phyloP scores from a whole-genome alignment of 2,329 filamentous ascomycete genomes.

The Neopestalotiopsis clavispora region DNA sequence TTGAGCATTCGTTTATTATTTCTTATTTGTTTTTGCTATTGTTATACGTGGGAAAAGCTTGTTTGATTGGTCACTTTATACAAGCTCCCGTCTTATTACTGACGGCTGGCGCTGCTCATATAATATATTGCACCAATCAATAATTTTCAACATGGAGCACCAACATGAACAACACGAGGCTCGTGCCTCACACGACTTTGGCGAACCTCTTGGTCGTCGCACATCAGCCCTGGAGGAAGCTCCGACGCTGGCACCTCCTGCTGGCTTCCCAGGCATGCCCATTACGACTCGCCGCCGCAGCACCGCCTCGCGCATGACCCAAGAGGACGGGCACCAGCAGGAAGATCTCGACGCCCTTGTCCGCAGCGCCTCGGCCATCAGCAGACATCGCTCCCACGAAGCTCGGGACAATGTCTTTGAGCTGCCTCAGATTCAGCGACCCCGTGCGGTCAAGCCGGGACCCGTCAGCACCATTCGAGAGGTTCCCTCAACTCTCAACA shows the following conservation, averaged over 20 bases:
- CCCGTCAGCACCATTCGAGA: slow-evolving; percentile 11
- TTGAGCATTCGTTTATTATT: too few species aligned
- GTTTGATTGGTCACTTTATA: too few species aligned
- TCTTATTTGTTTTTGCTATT: too few species aligned
- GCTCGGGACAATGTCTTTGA: slow-evolving; percentile 6
- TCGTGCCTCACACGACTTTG: slow-evolving; percentile 1
- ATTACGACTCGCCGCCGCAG: slow-evolving; percentile 8
- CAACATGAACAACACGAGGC: neutral
- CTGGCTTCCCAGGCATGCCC: slow-evolving; percentile 14
- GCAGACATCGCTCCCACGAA: slow-evolving; percentile 2
- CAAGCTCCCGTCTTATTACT: too few species aligned
- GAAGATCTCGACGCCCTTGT: slow-evolving; percentile 10
- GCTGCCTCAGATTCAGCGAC: slow-evolving; percentile 6
- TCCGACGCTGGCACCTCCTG: slow-evolving; percentile 1
- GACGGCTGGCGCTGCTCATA: neutral
- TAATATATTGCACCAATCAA: neutral
- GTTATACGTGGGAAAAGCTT: too few species aligned
- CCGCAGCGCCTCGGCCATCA: slow-evolving; percentile 12
- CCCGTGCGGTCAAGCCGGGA: neutral
- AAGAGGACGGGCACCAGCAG: neutral
- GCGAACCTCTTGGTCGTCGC: slow-evolving; percentile 10
- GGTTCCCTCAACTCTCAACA: slow-evolving; percentile 5
- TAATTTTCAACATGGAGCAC: neutral
- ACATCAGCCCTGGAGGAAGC: slow-evolving; percentile 11
- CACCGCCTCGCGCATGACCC: slow-evolving; percentile 12